Conservation (phyloP, 768 basidiomycete genomes). For the Obba rivulosa region DNA sequence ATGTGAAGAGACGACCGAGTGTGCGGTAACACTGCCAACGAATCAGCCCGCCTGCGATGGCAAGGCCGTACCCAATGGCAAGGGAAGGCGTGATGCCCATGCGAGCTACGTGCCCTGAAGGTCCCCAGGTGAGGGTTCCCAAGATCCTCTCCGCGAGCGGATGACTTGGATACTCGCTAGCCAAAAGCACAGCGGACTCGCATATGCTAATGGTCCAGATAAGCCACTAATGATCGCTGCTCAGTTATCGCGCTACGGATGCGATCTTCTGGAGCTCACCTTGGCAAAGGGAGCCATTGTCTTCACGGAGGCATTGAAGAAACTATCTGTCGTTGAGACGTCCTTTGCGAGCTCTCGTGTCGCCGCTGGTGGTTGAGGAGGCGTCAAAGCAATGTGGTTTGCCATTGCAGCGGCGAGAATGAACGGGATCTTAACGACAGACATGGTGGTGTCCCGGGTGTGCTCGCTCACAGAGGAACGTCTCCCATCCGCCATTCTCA, state of each 20-base stretch:
- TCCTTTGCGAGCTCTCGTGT: not conserved
- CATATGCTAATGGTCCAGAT: not conserved
- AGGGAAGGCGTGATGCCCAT: not conserved
- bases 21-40: slow-evolving; percentile 6
- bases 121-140: not conserved
- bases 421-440: not conserved
- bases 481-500: too few relatives aligned
- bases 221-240: not conserved
- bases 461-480: too few relatives aligned
- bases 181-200: slow-evolving; percentile 1
- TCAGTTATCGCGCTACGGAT: too few relatives aligned
- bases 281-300: not conserved
- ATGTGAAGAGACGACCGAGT: slow-evolving; percentile 16
- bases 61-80: not conserved
- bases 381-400: not conserved
- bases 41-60: not conserved
- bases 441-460: not conserved
- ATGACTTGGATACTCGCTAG: not conserved
- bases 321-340: not conserved
- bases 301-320: not conserved
- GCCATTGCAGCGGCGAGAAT: not conserved
- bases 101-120: not conserved
- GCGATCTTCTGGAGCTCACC: not conserved
- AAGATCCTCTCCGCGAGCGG: not conserved
- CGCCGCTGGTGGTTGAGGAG: slow-evolving; percentile 1